These are phyloP conservation scores for Citeromyces hawaiiensis DNA, from an alignment of 1,139 yeast species.

Conservation along the genomic window DNA sequence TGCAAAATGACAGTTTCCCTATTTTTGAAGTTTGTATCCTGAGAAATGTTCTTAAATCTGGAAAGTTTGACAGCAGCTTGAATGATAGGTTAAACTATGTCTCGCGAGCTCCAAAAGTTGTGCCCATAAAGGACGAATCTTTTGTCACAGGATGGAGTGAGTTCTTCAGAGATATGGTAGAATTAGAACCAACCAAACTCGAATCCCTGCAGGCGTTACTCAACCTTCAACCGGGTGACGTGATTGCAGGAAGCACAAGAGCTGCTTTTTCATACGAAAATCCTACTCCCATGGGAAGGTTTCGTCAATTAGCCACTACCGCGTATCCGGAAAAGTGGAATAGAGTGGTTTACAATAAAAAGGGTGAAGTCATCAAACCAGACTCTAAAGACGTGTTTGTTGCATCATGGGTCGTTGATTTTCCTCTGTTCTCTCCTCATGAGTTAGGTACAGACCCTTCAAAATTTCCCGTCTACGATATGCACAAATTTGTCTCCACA, in stretches of 20 bases:
- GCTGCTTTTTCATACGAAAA: constrained; percentile 64
- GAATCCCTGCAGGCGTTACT: constrained; percentile 20
- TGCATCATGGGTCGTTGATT: constrained; percentile 78
- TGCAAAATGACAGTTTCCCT: constrained; percentile 31
- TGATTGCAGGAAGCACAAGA: constrained; percentile 64
- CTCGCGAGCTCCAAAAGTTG: constrained; percentile 44
- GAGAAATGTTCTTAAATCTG: constrained; percentile 21
- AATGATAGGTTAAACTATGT: constrained; percentile 34
- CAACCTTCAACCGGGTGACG: constrained; percentile 50
- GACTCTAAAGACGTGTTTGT: constrained; percentile 28
- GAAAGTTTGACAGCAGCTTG: constrained; percentile 17
- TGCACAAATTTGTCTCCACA: constrained; percentile 42
- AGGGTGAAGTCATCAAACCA: constrained; percentile 4
- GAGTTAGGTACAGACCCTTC: constrained; percentile 21
- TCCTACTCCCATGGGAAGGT: constrained; percentile 30
- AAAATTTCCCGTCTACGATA: constrained; percentile 49
- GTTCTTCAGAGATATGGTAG: constrained; percentile 19
- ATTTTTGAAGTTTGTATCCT: constrained; percentile 65
- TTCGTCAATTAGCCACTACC: not conserved
- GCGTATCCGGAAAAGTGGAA: not conserved
- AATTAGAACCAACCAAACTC: constrained; percentile 17
- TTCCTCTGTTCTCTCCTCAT: constrained; percentile 78
- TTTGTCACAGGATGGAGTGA: constrained; percentile 31
- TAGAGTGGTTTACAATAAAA: constrained; percentile 15
- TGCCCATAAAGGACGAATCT: constrained; percentile 27